Conservation (phyloP, 495 filamentous ascomycete species). For the Aspergillus baeticus region DNA sequence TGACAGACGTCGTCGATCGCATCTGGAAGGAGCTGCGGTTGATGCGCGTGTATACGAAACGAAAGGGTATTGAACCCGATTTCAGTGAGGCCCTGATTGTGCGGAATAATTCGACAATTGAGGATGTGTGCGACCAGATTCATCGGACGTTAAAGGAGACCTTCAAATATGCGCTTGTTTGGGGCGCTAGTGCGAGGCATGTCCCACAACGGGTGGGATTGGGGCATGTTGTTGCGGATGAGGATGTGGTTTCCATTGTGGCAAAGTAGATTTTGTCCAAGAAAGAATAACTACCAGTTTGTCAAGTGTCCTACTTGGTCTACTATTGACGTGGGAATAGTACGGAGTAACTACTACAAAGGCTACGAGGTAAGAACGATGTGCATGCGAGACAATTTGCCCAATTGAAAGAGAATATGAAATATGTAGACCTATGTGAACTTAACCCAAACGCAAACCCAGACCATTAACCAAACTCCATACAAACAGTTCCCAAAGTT, state of each 20-base stretch:
- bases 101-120: constrained; percentile 79
- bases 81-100: constrained; percentile 95
- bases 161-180: constrained; percentile 98
- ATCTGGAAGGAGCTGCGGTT: constrained; percentile 94
- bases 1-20: constrained; percentile 89
- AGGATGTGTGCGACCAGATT: constrained; percentile 96
- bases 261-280: constrained; percentile 29
- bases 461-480: constrained; percentile 12
- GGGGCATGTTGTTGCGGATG: constrained; percentile 82
- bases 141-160: constrained; percentile 95
- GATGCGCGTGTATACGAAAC: constrained; percentile 94
- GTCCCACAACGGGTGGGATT: constrained; percentile 92
- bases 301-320: neutral
- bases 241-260: constrained; percentile 97
- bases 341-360: too few species aligned
- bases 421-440: constrained; percentile 1
- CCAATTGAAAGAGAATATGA: constrained; percentile 5
- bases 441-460: constrained; percentile 6
- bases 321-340: neutral
- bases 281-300: neutral
- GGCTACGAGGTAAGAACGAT: too few species aligned
- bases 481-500: constrained; percentile 12
- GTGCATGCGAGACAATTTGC: neutral
- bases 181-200: constrained; percentile 95
- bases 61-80: constrained; percentile 87